Base-by-base conservation (phyloP, 768 basidiomycete genomes). In the Mycena floridula region DNA sequence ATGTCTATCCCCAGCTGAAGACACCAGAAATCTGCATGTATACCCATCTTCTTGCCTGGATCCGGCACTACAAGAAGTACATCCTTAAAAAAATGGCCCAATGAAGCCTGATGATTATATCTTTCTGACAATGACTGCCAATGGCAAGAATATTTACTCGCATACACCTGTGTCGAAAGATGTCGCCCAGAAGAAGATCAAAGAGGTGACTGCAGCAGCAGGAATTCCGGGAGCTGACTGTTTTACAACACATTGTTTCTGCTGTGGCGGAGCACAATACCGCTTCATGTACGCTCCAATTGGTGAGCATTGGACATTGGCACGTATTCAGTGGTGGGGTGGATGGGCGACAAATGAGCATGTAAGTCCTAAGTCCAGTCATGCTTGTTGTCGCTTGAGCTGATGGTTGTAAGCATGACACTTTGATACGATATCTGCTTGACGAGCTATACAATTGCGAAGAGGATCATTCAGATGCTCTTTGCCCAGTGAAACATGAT, bases 211-310 rank as follows among this genome's bases (percentile, higher is more conserved):
- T 35, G 38, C 9, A 3, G 15, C 21, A n/a, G n/a, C 21, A n/a
- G 4, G 9, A 18, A 23, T 39, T 5, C n/a, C n/a, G 3, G 38
- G 21, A 23, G 21, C 22, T n/a, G 15, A 23, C 8, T 13, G 22
- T 13, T 39, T 39, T 8, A 39, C 44, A 0, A 59, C 58, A 4
- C 32, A 35, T 18, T 35, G 32, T 7, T 35, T 35, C 32, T 18
- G 7, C 3, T 18, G 7, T 3, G 54, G 54, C 1, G 54, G 54
- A n/a, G 51, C 59, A 21, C 59, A 59, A 21, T 57, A 55, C 35
- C 41, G 50, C 5, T 59, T 57, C 37, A 59, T 59, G 58, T 59
- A 37, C 40, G 55, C 55, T 20, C 35, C 46, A 0, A 18, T 43
- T 5, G 45, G 49, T 0, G 32, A 45, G 20, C 44, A 37, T 0